Conservation (phyloP, 352 stramenopile genomes). For the Hyaloperonospora arabidopsidis region DNA sequence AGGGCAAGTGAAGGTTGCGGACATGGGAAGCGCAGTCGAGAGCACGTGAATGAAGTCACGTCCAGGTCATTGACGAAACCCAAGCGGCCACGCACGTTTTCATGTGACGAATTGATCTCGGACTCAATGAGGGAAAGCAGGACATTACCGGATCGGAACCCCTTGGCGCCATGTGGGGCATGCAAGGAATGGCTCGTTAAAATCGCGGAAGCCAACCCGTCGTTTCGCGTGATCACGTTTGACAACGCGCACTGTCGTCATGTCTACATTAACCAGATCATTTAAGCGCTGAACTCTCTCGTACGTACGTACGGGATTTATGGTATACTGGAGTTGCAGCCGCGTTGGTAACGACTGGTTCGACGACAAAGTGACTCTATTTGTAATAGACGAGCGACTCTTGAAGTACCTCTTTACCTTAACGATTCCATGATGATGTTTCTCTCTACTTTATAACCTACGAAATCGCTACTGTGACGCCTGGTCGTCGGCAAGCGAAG, state of each 20-base stretch:
- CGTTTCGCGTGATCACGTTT: constrained; percentile 96
- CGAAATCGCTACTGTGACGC: neutral
- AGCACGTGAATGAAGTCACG: constrained; percentile 23
- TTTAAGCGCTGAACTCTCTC: constrained; percentile 33
- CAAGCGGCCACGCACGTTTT: constrained; percentile 80
- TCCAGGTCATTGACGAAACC: constrained; percentile 46
- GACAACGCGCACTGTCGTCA: constrained; percentile 90
- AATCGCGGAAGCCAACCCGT: constrained; percentile 95
- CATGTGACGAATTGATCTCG: constrained; percentile 58
- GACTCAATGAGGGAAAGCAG: constrained; percentile 34
- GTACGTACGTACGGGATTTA: no score
- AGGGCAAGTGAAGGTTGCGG: constrained; percentile 6
- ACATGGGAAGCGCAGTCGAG: constrained; percentile 20
- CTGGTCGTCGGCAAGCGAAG: constrained; percentile 3
- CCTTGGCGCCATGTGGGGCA: constrained; percentile 93
- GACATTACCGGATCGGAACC: constrained; percentile 85
- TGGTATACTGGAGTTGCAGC: no score
- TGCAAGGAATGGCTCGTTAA: constrained; percentile 99
- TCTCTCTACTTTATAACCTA: no score
- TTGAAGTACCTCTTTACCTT: no score
- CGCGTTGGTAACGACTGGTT: no score
- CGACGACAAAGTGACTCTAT: no score
- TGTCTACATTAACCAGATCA: constrained; percentile 87
- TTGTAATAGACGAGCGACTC: no score
- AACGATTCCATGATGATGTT: no score